Evolutionary conservation across 495 filamentous ascomycete genomes (phyloP).

Genomic region (Hypoxylon subgilvum): DNA sequence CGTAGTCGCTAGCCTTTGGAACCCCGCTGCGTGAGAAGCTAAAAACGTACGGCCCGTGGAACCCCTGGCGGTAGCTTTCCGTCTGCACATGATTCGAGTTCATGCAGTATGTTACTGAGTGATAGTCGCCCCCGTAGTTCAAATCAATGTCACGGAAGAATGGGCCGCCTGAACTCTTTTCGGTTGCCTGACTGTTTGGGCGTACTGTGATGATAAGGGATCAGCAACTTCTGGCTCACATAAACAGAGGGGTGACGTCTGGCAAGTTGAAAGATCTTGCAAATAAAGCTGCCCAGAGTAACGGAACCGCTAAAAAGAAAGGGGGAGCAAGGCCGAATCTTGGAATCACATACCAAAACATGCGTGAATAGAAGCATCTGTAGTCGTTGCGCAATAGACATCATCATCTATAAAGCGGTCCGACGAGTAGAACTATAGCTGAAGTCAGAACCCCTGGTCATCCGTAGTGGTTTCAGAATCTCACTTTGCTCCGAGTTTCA

Average conservation of each 20-base stretch:
- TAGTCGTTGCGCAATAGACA: conserved; percentile 56
- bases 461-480: conserved; percentile 9
- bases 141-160: conserved; percentile 49
- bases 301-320: too few species aligned
- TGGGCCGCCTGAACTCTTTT: conserved; percentile 56
- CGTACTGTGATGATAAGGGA: conserved; percentile 46
- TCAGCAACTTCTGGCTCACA: too few species aligned
- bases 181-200: conserved; percentile 46
- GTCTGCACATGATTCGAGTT: conserved; percentile 56
- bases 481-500: conserved; percentile 61
- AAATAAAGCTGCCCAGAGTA: too few species aligned
- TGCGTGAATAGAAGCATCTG: conserved; percentile 43
- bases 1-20: conserved; percentile 38
- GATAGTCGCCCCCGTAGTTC: conserved; percentile 58
- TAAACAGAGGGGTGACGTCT: too few species aligned
- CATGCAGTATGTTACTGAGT: conserved; percentile 64
- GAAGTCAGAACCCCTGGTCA: neutral
- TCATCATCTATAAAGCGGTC: conserved; percentile 64
- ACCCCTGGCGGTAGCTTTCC: conserved; percentile 41
- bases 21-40: conserved; percentile 39
- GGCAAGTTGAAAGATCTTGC: too few species aligned
- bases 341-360: conserved; percentile 47
- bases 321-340: too few species aligned
- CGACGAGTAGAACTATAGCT: conserved; percentile 55
- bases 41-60: conserved; percentile 46